Conservation (phyloP, 768 basidiomycete species). For the Glaciozyma martinii region DNA sequence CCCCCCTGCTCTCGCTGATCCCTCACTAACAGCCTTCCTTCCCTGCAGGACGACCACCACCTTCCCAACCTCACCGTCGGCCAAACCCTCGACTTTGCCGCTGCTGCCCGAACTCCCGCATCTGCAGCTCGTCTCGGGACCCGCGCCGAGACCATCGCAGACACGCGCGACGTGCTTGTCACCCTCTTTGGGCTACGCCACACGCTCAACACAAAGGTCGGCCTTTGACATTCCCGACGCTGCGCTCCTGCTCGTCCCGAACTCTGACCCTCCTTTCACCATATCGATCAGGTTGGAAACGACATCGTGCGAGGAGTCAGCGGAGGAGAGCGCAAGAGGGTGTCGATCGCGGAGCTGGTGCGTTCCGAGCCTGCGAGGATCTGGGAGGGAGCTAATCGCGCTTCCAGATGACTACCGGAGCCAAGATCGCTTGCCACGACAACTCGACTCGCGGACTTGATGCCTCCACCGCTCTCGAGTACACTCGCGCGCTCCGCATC, state of each 20-base stretch:
- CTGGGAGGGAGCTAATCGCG: not conserved
- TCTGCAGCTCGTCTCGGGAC: conserved; percentile 41
- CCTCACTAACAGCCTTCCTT: not conserved
- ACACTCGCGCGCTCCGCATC: conserved; percentile 62
- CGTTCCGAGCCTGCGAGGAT: not conserved
- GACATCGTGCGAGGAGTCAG: conserved; percentile 53
- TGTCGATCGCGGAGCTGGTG: conserved; percentile 44
- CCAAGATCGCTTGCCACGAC: conserved; percentile 40
- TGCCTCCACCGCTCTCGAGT: conserved; percentile 72
- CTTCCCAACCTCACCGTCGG: conserved; percentile 46
- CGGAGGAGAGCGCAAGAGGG: conserved; percentile 46
- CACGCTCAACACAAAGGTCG: conserved; percentile 61
- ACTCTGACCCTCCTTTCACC: no score
- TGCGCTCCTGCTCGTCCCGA: no score
- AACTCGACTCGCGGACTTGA: conserved; percentile 73
- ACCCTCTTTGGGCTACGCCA: conserved; percentile 74
- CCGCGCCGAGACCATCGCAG: conserved; percentile 40
- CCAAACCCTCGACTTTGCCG: conserved; percentile 50
- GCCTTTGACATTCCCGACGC: no score
- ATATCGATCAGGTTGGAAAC: no score
- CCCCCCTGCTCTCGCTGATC: not conserved
- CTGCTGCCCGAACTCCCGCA: conserved; percentile 46
- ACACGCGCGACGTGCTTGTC: conserved; percentile 38
- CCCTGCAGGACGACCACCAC: conserved; percentile 33
- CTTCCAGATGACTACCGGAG: conserved; percentile 1